These are phyloP conservation scores for Aphanomyces astaci DNA, from an alignment of 352 stramenopile species.

Conservation along the genomic window DNA sequence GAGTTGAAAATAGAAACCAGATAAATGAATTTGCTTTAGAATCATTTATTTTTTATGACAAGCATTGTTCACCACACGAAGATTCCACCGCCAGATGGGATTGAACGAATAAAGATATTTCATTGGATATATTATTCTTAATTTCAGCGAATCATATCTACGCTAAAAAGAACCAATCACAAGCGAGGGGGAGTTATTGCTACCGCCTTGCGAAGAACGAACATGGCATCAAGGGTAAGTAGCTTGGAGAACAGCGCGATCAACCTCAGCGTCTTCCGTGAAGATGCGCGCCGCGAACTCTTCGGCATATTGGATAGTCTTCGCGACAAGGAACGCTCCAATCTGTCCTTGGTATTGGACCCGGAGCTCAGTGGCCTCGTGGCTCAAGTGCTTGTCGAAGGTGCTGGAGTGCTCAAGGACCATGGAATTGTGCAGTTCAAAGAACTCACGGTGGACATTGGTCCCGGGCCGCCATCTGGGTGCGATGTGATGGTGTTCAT, in stretches of 20 bases:
- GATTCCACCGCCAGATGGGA: neutral
- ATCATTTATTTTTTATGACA: neutral
- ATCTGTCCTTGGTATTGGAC: slow-evolving; percentile 79
- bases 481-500: slow-evolving; percentile 88
- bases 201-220: neutral
- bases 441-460: slow-evolving; percentile 45
- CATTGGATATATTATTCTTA: neutral
- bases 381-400: slow-evolving; percentile 81
- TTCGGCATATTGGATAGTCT: slow-evolving; percentile 71
- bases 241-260: slow-evolving; percentile 71
- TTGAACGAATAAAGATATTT: neutral
- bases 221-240: slow-evolving; percentile 7
- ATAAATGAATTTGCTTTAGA: neutral
- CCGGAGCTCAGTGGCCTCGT: slow-evolving; percentile 71
- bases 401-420: slow-evolving; percentile 75
- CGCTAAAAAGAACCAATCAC: neutral
- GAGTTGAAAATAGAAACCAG: too few species aligned
- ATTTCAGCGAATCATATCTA: neutral
- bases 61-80: neutral
- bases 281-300: slow-evolving; percentile 75
- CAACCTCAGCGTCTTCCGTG: slow-evolving; percentile 77
- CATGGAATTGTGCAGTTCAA: slow-evolving; percentile 81
- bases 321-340: slow-evolving; percentile 58
- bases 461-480: slow-evolving; percentile 60
- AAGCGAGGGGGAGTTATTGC: neutral